Percentiles rank a stretch among this genome's conserved stretches.
phyloP scores from a whole-genome alignment of 2,329 filamentous ascomycete genomes.

The Aaosphaeria pasadenensis region DNA sequence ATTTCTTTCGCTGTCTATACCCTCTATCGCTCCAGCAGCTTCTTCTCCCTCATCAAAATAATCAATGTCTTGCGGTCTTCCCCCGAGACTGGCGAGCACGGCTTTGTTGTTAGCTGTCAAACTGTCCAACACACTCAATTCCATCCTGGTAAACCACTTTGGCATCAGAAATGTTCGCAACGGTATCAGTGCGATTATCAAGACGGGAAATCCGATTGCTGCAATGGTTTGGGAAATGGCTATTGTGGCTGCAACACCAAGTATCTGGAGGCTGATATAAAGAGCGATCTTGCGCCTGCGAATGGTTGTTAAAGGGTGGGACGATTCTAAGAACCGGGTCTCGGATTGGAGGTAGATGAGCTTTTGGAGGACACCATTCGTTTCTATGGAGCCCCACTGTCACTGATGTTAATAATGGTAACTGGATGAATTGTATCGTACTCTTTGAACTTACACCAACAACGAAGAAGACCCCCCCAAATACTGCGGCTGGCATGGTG shows the following conservation, averaged over 20 bases:
- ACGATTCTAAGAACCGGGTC: constrained; percentile 45
- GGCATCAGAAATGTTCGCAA: constrained; percentile 50
- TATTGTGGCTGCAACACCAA: constrained; percentile 49
- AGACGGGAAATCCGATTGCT: constrained; percentile 55
- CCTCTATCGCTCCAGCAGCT: neutral
- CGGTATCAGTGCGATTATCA: constrained; percentile 56
- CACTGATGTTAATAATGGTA: constrained; percentile 1
- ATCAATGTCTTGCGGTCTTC: constrained; percentile 32
- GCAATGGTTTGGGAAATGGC: constrained; percentile 57
- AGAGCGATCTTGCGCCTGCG: constrained; percentile 44
- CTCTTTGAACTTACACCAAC: constrained; percentile 42
- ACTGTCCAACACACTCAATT: constrained; percentile 50
- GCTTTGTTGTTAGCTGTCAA: constrained; percentile 52
- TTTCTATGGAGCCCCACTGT: constrained; percentile 43
- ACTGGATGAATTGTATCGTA: neutral
- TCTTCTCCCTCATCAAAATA: neutral
- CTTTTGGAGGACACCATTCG: constrained; percentile 36
- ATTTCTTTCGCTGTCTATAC: neutral
- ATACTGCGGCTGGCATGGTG: constrained; percentile 51
- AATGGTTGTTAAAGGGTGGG: constrained; percentile 45
- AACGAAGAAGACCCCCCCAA: constrained; percentile 55
- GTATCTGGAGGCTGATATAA: constrained; percentile 49
- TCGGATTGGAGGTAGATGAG: constrained; percentile 48
- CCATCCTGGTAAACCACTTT: constrained; percentile 46
- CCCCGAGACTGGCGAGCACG: constrained; percentile 52